phyloP scores from a whole-genome alignment of 495 filamentous ascomycete species.

The Penicillium samsonianum region DNA sequence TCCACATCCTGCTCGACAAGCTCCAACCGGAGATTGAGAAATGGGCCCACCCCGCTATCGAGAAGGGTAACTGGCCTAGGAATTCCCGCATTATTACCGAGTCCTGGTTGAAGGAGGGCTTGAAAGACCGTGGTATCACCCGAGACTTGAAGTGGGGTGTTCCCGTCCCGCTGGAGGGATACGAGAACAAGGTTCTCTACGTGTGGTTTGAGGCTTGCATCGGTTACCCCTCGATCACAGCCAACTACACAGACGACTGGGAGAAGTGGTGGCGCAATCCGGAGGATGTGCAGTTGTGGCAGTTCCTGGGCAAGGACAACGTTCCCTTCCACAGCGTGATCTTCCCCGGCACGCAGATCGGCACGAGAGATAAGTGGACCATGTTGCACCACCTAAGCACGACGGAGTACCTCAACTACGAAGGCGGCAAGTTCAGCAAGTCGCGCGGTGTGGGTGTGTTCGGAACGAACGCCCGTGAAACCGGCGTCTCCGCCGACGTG shows the following conservation, averaged over 20 bases:
- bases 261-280: conserved; percentile 94
- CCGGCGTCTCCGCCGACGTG: conserved; percentile 81
- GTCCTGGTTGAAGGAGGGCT: conserved; percentile 78
- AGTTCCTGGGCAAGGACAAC: conserved; percentile 99
- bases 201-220: conserved; percentile 99
- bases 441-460: conserved; percentile 88
- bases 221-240: conserved; percentile 93
- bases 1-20: conserved; percentile 79
- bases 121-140: conserved; percentile 87
- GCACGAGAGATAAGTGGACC: conserved; percentile 85
- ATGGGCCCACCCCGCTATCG: conserved; percentile 63
- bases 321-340: conserved; percentile 91
- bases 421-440: conserved; percentile 94
- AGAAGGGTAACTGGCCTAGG: conserved; percentile 70
- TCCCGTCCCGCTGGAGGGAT: conserved; percentile 62
- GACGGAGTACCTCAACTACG: conserved; percentile 96
- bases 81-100: conserved; percentile 73
- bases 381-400: conserved; percentile 86
- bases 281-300: conserved; percentile 84
- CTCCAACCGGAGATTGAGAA: conserved; percentile 70
- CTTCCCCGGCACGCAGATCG: conserved; percentile 85
- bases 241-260: conserved; percentile 89
- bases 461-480: conserved; percentile 83
- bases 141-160: conserved; percentile 90
- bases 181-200: conserved; percentile 85